A percentile compares a stretch with the other conserved stretches of the same genome.
Evolutionary conservation across 306 rosid genomes (phyloP).

Genomic region (Comarum palustre): DNA sequence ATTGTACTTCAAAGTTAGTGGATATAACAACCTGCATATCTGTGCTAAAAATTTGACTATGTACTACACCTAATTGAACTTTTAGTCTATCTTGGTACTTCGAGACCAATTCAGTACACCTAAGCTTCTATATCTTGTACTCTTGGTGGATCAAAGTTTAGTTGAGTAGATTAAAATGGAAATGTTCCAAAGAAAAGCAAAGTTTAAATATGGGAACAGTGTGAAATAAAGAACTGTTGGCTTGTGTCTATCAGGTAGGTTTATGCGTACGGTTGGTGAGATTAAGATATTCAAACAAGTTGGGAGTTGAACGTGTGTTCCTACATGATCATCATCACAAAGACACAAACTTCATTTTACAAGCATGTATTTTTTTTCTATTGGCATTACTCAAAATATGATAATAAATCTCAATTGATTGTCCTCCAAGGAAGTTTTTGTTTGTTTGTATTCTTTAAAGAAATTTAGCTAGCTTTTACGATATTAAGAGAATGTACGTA

Average conservation of each 20-base stretch:
- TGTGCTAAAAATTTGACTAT: slow-evolving; percentile 28
- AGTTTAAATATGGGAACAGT: neutral
- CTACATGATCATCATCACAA: neutral
- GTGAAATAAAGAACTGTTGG: slow-evolving; percentile 21
- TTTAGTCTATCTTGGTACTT: slow-evolving; percentile 37
- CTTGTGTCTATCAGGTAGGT: slow-evolving; percentile 44
- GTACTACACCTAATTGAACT: neutral
- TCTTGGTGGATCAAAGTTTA: slow-evolving; percentile 18
- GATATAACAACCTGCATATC: slow-evolving; percentile 30
- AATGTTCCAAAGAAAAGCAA: slow-evolving; percentile 15
- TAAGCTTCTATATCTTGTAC: slow-evolving; percentile 17
- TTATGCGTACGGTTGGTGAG: slow-evolving; percentile 33
- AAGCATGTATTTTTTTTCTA: neutral
- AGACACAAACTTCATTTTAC: neutral
- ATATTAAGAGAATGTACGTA: too few relatives aligned
- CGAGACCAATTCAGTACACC: slow-evolving; percentile 38
- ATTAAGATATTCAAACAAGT: neutral
- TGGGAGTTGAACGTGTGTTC: neutral
- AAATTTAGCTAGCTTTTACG: neutral
- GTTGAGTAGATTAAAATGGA: slow-evolving; percentile 5
- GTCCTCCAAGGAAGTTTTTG: neutral
- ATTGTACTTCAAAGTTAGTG: slow-evolving; percentile 50
- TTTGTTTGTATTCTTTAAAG: too few relatives aligned
- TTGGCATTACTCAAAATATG: neutral
- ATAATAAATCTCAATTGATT: neutral